A percentile compares a stretch with the other conserved stretches of the same genome.
These are phyloP conservation scores for Monosporozyma solicola DNA, from an alignment of 805 yeast genomes.

Conservation along the genomic window DNA sequence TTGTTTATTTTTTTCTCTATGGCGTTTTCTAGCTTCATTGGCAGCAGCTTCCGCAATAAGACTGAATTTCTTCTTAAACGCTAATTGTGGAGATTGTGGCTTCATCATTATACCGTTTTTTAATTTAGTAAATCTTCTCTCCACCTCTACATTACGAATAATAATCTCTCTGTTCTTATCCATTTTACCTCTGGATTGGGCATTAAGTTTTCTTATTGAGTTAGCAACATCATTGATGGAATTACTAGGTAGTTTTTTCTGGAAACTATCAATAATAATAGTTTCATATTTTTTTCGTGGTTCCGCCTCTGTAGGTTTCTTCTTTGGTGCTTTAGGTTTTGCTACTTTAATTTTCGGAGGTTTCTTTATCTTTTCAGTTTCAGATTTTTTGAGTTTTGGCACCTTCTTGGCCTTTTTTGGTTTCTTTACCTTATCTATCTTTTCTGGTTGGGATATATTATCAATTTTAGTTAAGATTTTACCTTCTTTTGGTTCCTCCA, in stretches of 20 bases:
- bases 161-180: slow-evolving; percentile 10
- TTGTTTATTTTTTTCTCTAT: slow-evolving; percentile 15
- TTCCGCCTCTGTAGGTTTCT: not conserved
- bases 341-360: slow-evolving; percentile 15
- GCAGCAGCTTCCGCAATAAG: slow-evolving; percentile 9
- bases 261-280: not conserved
- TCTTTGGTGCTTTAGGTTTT: slow-evolving; percentile 9
- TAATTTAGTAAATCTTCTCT: not conserved
- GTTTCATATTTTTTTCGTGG: not conserved
- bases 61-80: slow-evolving; percentile 15
- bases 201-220: not conserved
- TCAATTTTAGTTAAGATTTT: not conserved
- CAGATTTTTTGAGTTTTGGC: not conserved
- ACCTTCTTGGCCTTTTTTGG: not conserved
- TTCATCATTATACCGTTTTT: slow-evolving; percentile 6
- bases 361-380: not conserved
- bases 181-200: not conserved
- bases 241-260: not conserved
- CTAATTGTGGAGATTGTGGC: slow-evolving; percentile 11
- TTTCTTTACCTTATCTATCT: not conserved
- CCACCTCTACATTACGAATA: slow-evolving; percentile 8
- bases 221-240: not conserved
- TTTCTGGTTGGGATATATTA: not conserved
- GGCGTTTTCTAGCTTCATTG: slow-evolving; percentile 20
- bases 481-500: not conserved